Base-by-base conservation (phyloP, 225 moss, liverwort and hornwort species). In the Polytrichum formosum region DNA sequence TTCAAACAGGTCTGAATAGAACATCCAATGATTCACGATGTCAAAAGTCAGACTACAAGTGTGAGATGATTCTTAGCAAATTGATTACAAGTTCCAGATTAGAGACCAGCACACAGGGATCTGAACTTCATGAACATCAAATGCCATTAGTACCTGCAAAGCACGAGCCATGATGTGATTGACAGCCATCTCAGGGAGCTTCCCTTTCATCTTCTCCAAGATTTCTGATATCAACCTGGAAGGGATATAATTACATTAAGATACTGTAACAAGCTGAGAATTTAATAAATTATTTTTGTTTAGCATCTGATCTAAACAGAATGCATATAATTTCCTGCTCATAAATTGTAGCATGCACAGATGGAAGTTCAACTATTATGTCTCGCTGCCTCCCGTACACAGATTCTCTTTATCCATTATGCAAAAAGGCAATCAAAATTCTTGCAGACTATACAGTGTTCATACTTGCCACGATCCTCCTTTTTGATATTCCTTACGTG, bases 1-100 rank as follows among this genome's bases (percentile, higher is more conserved):
- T 98, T 98, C 1, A 98, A 79, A 72, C 91, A 92, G 26, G 92
- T 87, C 96, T 96, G 88, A 30, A 82, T 70, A 20, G 30, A 65
- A 27, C 72, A 68, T 19, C 55, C 65, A 65, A 65, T 1, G 21
- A 58, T 46, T 46, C 46, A 46, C 46, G 3, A 16, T 46, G 46
- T 46, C 16, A 46, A 46, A 46, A 46, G 13, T 46, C 46, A 13
- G 2, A 46, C 46, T 13, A 46, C 16, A 46, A 46, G 46, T 46
- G 13, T 4, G 16, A 46, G 4, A 46, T 16, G 46, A 16, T 13
- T 46, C 13, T 46, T 46, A 46, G 46, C 13, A 46, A 46, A 46
- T 46, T 46, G 4, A 8, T 9, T 35, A 9, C 35, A 35, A 35
- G 9, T 35, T 35, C 9, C 35, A 35, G 35, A 46, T 46, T 46